Percentiles rank a stretch among this genome's conserved stretches.
phyloP scores from a whole-genome alignment of 768 basidiomycete species.

The Lactarius indigo region DNA sequence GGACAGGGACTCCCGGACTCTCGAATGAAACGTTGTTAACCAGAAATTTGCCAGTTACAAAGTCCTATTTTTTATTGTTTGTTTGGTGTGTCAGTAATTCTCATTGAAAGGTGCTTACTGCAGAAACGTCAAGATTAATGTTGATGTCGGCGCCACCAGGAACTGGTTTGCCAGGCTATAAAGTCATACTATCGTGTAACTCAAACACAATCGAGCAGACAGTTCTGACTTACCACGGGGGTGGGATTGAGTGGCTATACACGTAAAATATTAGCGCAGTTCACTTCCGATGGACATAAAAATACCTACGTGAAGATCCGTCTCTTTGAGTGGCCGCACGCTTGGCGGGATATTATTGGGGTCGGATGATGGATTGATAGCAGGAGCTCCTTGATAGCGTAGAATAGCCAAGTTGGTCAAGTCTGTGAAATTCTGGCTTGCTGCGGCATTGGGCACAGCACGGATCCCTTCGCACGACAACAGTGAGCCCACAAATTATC shows the following conservation, averaged over 20 bases:
- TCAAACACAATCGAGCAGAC: not conserved
- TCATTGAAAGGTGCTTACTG: not conserved
- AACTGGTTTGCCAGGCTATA: constrained; percentile 2
- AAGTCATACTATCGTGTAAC: not conserved
- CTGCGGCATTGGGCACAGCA: not conserved
- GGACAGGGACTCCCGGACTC: constrained; percentile 36
- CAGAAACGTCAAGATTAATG: not conserved
- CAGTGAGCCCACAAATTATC: not conserved
- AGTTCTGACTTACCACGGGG: constrained; percentile 15
- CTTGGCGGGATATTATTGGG: constrained; percentile 6
- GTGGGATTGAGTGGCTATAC: constrained; percentile 1
- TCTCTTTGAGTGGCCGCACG: constrained; percentile 5
- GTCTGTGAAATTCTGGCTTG: not conserved
- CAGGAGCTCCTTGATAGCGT: constrained; percentile 11
- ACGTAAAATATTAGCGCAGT: constrained; percentile 11
- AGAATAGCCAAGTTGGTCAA: constrained; percentile 23
- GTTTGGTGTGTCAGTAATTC: not conserved
- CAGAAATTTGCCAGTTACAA: constrained; percentile 27
- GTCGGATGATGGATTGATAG: not conserved
- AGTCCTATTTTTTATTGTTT: not conserved
- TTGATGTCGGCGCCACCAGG: constrained; percentile 15
- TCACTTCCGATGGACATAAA: not conserved
- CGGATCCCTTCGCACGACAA: not conserved
- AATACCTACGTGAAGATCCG: constrained; percentile 13
- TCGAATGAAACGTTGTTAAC: constrained; percentile 37